Evolutionary conservation across 371 early-diverging fungal species (phyloP).

Genomic region (Mucor indicus): DNA sequence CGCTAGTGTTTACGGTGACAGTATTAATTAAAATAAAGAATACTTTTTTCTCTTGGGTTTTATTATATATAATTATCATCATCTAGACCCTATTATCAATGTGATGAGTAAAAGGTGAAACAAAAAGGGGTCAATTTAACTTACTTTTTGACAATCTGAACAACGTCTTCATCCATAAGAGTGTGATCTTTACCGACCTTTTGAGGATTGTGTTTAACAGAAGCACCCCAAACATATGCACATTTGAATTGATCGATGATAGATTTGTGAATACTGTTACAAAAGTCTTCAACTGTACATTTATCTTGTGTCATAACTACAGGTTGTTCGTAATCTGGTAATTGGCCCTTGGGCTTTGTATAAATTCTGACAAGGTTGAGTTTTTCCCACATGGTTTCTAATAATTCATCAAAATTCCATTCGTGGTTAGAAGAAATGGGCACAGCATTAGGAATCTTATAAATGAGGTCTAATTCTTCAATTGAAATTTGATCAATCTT

Average conservation of each 20-base stretch:
- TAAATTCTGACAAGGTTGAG: conserved; percentile 81
- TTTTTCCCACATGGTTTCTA: conserved; percentile 95
- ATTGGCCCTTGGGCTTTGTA: conserved; percentile 97
- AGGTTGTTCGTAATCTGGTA: conserved; percentile 97
- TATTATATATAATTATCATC: background rate
- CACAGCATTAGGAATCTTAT: conserved; percentile 97
- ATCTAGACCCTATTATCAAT: conserved; percentile 7
- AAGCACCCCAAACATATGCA: conserved; percentile 98
- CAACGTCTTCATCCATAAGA: conserved; percentile 97
- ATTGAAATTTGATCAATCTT: conserved; percentile 95
- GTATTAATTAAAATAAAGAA: conserved; percentile 4
- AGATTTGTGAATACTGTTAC: conserved; percentile 97
- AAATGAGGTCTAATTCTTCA: conserved; percentile 92
- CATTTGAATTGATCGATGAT: conserved; percentile 95
- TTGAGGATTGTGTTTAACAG: conserved; percentile 98
- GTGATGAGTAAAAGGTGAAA: background rate
- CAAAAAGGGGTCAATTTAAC: background rate
- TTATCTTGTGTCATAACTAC: conserved; percentile 86
- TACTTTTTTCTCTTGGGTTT: background rate
- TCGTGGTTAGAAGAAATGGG: conserved; percentile 97
- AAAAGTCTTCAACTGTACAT: conserved; percentile 92
- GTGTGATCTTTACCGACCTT: conserved; percentile 98
- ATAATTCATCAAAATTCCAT: conserved; percentile 99
- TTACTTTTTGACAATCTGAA: conserved; percentile 90
- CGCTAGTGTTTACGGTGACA: conserved; percentile 65